phyloP scores from a whole-genome alignment of 2,329 filamentous ascomycete genomes.

The Ascocoryne sarcoides region DNA sequence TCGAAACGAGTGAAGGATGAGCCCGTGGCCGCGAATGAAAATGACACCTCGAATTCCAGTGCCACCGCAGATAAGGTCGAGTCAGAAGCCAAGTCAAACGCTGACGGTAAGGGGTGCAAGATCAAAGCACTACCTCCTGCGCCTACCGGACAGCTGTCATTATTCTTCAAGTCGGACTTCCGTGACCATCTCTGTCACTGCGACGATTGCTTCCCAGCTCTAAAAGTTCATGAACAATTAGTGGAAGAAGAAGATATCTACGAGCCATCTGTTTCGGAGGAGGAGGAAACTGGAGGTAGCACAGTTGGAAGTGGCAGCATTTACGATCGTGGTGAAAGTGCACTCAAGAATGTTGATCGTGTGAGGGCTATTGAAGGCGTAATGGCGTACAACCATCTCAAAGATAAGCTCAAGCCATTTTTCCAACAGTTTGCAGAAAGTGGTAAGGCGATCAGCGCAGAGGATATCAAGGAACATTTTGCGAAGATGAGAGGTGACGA shows the following conservation, averaged over 20 bases:
- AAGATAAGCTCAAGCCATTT: slow-evolving; percentile 92
- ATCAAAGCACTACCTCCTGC: slow-evolving; percentile 47
- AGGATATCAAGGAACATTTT: slow-evolving; percentile 96
- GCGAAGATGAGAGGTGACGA: slow-evolving; percentile 88
- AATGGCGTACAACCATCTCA: slow-evolving; percentile 95
- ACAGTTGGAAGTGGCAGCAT: slow-evolving; percentile 71
- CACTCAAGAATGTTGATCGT: slow-evolving; percentile 82
- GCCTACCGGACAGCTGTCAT: slow-evolving; percentile 56
- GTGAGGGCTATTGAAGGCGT: slow-evolving; percentile 92
- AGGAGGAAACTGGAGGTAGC: slow-evolving; percentile 43
- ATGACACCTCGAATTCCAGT: neutral
- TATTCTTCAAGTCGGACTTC: slow-evolving; percentile 76
- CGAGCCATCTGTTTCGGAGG: slow-evolving; percentile 76
- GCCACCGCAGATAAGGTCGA: neutral
- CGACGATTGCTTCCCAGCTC: slow-evolving; percentile 63
- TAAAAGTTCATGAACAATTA: slow-evolving; percentile 67
- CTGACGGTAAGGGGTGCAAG: slow-evolving; percentile 41
- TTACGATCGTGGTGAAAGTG: slow-evolving; percentile 85
- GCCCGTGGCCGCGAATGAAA: slow-evolving; percentile 1
- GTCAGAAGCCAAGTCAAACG: neutral
- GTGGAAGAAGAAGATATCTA: slow-evolving; percentile 93
- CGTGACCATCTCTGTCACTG: slow-evolving; percentile 78
- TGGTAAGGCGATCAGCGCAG: slow-evolving; percentile 77
- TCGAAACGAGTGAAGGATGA: slow-evolving; percentile 42
- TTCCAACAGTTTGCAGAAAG: slow-evolving; percentile 90